Evolutionary conservation across 1,284 basidiomycete species (phyloP), one percentile per base, ranked within the genome.

Genomic region (Coniophora puteana): DNA sequence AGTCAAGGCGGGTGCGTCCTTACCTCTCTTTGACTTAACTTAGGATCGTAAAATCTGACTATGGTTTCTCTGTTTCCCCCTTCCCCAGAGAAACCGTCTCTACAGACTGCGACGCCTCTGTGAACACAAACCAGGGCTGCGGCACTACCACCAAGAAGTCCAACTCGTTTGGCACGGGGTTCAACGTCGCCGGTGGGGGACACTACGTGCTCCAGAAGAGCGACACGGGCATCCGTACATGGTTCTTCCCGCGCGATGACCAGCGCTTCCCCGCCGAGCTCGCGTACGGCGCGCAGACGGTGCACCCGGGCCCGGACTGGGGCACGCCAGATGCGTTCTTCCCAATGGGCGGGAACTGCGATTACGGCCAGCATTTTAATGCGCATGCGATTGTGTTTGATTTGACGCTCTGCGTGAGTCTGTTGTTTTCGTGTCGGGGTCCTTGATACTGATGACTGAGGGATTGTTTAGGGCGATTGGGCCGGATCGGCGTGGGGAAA

Each of bases 121-220:
- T 64, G 22, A 76, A 77, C 51, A 66, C 51, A 52, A 83, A 84
- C 52, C 67, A 73, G 51, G 82, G 81, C n/a, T 85, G 83, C 54
- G 78, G 78, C 33, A 73, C 75, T 27, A 53, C 58, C 14, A 72
- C 78, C 50, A 57, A 51, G 13, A 61, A 62, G 13, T 44, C 55
- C 11, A 60, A 55, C n/a, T 71, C 76, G 16, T 80, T 72, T 49
- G 80, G 80, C 11, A 16, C 58, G 20, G 51, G 48, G 17, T 76
- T 80, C 63, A 83, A 83, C 57, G 40, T 43, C 5, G 58, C 56
- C 25, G 63, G 67, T 17, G 80, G 80, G 16, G 79, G 80, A 5
- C 75, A 64, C 58, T 78, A 66, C 48, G 72, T 56, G 35, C 59
- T 76, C 63, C 52, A 57, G 48, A 69, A 68, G 41, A 44, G 47